Evolutionary conservation across 805 yeast species (phyloP).

Genomic region (Ogataea sp.): DNA sequence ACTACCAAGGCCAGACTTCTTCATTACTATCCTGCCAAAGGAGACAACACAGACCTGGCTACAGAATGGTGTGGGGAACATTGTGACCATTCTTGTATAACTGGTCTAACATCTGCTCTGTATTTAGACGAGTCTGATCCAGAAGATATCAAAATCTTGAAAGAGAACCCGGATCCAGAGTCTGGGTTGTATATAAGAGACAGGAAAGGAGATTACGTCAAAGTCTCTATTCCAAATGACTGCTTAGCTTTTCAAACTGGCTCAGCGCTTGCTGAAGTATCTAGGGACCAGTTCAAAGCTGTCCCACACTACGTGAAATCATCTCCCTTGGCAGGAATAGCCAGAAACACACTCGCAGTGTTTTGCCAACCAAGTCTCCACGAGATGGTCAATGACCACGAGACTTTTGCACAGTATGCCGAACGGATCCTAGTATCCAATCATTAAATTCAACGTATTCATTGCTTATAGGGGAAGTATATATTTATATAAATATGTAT

Average conservation of each 20-base stretch:
- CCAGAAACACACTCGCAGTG: conserved; percentile 52
- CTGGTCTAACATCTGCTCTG: conserved; percentile 50
- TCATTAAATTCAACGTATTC: conserved; percentile 20
- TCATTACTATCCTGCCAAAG: conserved; percentile 39
- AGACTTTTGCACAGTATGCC: conserved; percentile 44
- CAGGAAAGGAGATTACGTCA: conserved; percentile 34
- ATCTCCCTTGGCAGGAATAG: conserved; percentile 24
- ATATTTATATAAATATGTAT: not conserved
- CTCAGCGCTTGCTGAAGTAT: conserved; percentile 43
- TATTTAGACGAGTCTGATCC: conserved; percentile 31
- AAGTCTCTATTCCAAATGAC: conserved; percentile 46
- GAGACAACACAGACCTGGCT: conserved; percentile 4
- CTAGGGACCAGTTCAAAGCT: conserved; percentile 41
- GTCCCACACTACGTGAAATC: conserved; percentile 53
- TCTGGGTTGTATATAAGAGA: conserved; percentile 45
- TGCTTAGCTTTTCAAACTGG: conserved; percentile 59
- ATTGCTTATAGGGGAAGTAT: not conserved
- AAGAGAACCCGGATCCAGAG: conserved; percentile 31
- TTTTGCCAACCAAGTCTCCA: conserved; percentile 54
- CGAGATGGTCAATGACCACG: conserved; percentile 34
- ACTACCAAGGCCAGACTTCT: conserved; percentile 51
- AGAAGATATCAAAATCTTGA: conserved; percentile 12
- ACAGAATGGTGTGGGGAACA: conserved; percentile 58
- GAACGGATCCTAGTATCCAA: conserved; percentile 30
- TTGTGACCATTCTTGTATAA: conserved; percentile 50